These are phyloP conservation scores for Bombardia bombarda DNA, from an alignment of 495 filamentous ascomycete species.

Conservation along the genomic window DNA sequence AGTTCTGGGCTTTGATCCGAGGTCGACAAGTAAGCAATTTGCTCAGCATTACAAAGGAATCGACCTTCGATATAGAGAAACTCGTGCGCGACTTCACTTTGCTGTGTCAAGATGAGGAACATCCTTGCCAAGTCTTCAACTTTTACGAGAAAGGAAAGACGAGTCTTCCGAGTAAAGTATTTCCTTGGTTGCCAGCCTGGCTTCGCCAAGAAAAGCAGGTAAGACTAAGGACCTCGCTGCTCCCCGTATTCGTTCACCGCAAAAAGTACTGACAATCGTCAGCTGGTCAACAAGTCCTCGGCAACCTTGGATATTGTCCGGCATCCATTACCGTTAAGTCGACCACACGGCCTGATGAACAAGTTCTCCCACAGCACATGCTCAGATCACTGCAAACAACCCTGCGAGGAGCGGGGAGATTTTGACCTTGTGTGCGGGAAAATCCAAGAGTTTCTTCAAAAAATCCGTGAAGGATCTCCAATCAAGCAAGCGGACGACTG, in stretches of 20 bases:
- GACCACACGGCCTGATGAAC: conserved; percentile 17
- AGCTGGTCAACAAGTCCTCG: conserved; percentile 15
- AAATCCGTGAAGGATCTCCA: conserved; percentile 13
- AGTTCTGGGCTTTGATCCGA: conserved; percentile 5
- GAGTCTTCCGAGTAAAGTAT: conserved; percentile 10
- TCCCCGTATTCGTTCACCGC: no score
- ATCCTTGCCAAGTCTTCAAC: background rate
- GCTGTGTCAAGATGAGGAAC: conserved; percentile 2
- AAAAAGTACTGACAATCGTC: conserved; percentile 10
- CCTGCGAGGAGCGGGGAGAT: no score
- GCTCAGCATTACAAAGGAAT: conserved; percentile 8
- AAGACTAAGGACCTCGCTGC: conserved; percentile 1
- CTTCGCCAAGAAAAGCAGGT: conserved; percentile 10
- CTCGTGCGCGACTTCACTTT: conserved; percentile 12
- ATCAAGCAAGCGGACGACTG: conserved; percentile 17
- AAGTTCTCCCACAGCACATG: conserved; percentile 16
- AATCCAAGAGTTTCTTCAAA: conserved; percentile 9
- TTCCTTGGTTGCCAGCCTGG: conserved; percentile 9
- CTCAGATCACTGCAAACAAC: conserved; percentile 8
- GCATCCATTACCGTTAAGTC: conserved; percentile 16
- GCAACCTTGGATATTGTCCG: conserved; percentile 13
- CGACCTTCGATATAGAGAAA: conserved; percentile 8
- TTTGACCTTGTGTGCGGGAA: conserved; percentile 15
- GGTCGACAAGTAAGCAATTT: conserved; percentile 6
- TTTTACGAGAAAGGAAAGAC: conserved; percentile 8